Conservation (phyloP, 2,329 filamentous ascomycete species). For the Diaporthe ilicicola region DNA sequence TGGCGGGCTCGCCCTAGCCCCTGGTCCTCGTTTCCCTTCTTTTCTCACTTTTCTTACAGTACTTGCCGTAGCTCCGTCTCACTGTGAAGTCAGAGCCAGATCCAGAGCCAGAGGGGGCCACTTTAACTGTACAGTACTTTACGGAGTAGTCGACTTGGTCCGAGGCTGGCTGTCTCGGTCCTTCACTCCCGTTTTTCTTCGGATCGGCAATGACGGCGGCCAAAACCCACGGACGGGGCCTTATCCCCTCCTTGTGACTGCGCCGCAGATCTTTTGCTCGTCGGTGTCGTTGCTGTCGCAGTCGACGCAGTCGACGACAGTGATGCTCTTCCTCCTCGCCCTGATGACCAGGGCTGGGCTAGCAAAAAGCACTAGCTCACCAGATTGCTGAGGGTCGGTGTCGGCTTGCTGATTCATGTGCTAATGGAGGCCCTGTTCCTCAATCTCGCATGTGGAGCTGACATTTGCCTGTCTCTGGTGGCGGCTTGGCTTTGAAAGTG, state of each 20-base stretch:
- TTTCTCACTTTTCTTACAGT: neutral
- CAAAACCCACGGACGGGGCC: constrained; percentile 10
- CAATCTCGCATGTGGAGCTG: constrained; percentile 20
- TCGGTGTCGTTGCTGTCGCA: neutral
- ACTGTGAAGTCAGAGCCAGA: constrained; percentile 16
- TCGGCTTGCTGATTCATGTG: constrained; percentile 22
- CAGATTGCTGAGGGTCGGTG: constrained; percentile 22
- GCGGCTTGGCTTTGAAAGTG: neutral
- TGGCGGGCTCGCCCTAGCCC: neutral
- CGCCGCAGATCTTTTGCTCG: neutral
- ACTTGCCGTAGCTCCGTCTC: constrained; percentile 16
- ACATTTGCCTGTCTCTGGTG: neutral
- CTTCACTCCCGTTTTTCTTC: neutral
- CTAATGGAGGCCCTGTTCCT: constrained; percentile 6
- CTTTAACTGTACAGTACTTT: no score
- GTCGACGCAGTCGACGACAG: no score
- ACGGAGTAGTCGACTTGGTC: neutral
- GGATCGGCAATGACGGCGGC: constrained; percentile 7
- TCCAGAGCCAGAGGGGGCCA: no score
- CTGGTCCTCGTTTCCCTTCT: constrained; percentile 7
- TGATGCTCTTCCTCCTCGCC: constrained; percentile 1
- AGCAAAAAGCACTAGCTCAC: neutral
- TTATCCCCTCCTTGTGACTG: constrained; percentile 13
- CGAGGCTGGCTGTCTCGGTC: constrained; percentile 17
- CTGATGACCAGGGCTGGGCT: neutral